These are phyloP conservation scores for Chrysanthemum seticuspe DNA, from an alignment of 129 eudicot genomes.

Conservation along the genomic window DNA sequence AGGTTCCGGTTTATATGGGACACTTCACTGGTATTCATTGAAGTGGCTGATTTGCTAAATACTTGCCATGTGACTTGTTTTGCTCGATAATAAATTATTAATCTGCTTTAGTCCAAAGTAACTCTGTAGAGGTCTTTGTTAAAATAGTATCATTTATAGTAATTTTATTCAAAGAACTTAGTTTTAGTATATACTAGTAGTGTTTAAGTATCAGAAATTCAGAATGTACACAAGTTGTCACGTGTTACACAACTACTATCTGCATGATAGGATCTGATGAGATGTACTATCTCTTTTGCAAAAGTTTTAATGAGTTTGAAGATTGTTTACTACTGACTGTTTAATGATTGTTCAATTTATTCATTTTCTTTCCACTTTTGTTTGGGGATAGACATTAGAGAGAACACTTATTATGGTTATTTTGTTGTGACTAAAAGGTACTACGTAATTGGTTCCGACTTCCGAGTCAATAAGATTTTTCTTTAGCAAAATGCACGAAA, in stretches of 20 bases:
- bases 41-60: neutral
- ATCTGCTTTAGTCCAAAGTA: neutral
- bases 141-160: neutral
- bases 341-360: neutral
- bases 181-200: neutral
- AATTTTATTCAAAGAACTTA: neutral
- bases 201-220: neutral
- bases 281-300: too few species aligned
- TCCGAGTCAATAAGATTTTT: neutral
- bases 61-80: neutral
- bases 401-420: neutral
- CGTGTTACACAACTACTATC: neutral
- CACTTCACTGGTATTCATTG: neutral
- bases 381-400: too few species aligned
- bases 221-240: neutral
- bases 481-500: neutral
- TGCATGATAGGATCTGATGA: too few species aligned
- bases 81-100: neutral
- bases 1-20: neutral
- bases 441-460: neutral
- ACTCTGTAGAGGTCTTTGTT: neutral
- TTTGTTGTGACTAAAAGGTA: neutral
- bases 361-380: neutral
- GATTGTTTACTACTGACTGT: neutral
- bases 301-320: too few species aligned